A percentile compares a stretch with the other conserved stretches of the same genome.
These are phyloP conservation scores for Boeremia lycopersici DNA, from an alignment of 2,329 filamentous ascomycete genomes.

Conservation along the genomic window DNA sequence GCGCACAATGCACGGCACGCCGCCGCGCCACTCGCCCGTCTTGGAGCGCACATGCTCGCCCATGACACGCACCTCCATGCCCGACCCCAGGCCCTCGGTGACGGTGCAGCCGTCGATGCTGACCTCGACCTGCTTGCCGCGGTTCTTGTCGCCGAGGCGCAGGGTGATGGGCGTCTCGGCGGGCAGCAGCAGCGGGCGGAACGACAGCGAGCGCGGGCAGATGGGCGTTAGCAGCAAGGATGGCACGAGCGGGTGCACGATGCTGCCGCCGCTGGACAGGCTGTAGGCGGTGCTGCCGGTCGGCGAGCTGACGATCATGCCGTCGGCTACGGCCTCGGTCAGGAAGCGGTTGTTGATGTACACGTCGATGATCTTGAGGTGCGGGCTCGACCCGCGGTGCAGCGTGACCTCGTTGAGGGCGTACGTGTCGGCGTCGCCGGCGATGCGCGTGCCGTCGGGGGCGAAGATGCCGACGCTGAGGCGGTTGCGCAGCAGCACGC, in stretches of 20 bases:
- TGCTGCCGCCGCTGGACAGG: slow-evolving; percentile 88
- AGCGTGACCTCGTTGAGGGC: slow-evolving; percentile 97
- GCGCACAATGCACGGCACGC: slow-evolving; percentile 89
- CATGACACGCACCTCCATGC: slow-evolving; percentile 81
- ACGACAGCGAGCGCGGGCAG: slow-evolving; percentile 88
- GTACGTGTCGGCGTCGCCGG: slow-evolving; percentile 53
- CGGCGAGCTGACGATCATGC: slow-evolving; percentile 90
- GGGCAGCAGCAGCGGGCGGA: slow-evolving; percentile 87
- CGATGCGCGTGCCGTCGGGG: slow-evolving; percentile 62
- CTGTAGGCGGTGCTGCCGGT: slow-evolving; percentile 96
- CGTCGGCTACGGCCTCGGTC: slow-evolving; percentile 93
- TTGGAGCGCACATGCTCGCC: slow-evolving; percentile 71
- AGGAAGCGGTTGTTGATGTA: slow-evolving; percentile 87
- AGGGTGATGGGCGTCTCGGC: slow-evolving; percentile 84
- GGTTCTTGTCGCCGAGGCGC: slow-evolving; percentile 70
- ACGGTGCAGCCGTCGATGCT: slow-evolving; percentile 57
- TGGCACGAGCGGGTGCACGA: slow-evolving; percentile 90
- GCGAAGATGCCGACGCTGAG: slow-evolving; percentile 86
- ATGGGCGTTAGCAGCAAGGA: slow-evolving; percentile 91
- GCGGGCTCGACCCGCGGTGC: slow-evolving; percentile 86
- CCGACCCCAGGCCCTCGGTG: slow-evolving; percentile 50
- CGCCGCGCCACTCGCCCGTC: slow-evolving; percentile 67
- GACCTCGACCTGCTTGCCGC: slow-evolving; percentile 57
- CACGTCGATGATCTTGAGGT: slow-evolving; percentile 90
- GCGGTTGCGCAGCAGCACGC: slow-evolving; percentile 84